Evolutionary conservation across 176 grass and related monocot species (phyloP).

Genomic region (Aegilops tauschii): DNA sequence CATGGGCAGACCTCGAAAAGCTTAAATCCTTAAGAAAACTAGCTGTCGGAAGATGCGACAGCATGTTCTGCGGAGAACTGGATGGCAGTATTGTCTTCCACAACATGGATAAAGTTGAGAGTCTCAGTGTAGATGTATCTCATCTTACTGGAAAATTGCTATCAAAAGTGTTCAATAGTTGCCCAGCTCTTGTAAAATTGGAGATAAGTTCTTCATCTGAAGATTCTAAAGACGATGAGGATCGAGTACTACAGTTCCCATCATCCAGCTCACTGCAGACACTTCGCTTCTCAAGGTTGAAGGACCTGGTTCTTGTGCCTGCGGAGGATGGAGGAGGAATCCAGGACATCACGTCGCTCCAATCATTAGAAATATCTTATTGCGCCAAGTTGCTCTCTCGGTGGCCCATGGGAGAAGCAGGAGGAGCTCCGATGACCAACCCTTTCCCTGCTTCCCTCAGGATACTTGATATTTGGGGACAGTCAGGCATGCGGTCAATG

Average conservation of each 20-base stretch:
- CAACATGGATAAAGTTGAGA: background rate
- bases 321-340: too few species aligned
- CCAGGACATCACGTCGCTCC: too few species aligned
- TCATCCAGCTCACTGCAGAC: too few species aligned
- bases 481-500: too few species aligned
- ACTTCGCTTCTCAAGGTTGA: fast-evolving
- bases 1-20: background rate
- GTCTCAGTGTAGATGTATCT: background rate
- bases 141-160: background rate
- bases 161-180: background rate
- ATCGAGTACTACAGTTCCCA: too few species aligned
- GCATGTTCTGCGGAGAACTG: background rate
- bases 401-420: too few species aligned
- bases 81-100: background rate
- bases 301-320: too few species aligned
- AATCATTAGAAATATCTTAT: fast-evolving
- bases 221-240: too few species aligned
- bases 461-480: fast-evolving
- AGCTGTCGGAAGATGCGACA: background rate
- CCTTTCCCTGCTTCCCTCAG: too few species aligned
- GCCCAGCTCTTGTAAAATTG: background rate
- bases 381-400: too few species aligned
- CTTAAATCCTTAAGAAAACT: background rate
- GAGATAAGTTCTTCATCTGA: too few species aligned
- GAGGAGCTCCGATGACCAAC: too few species aligned